Base-by-base conservation (phyloP, 1,139 yeast genomes). In the Taphrina confusa region DNA sequence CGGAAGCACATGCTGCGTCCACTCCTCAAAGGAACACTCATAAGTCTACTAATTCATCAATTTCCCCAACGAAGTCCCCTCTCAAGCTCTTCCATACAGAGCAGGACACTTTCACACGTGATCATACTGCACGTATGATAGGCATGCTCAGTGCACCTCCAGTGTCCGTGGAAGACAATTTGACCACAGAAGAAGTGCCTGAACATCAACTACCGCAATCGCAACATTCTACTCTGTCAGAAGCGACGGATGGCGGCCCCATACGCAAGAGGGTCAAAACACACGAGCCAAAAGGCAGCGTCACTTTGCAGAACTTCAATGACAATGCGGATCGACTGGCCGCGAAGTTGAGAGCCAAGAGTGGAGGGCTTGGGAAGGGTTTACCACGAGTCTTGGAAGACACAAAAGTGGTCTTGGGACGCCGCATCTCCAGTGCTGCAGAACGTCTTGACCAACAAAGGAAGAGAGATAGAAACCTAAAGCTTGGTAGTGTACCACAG, bases 71-170 rank as follows among this genome's bases (percentile, higher is more conserved):
- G 2, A 61, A 58, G 11, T 49, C 57, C 2, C 64, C 64, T 11
- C 56, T 62, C 27, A 62, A 62, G 45, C 57, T 62, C 4, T 62
- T 62, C 20, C 64, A 62, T 23, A 45, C 57, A 9, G 58, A 52
- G 28, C 58, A 55, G 16, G 64, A 62, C 25, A 62, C 64, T 6
- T 62, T 62, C 25, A 62, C 64, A 11, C 50, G 59, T 11, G 62
- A 59, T 33, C 57, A 59, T 22, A 34, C 49, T 16, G 40, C 58
- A 12, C 51, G 49, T 22, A 54, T 54, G 58, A 54, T 54, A 2
- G 31, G 49, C 34, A 54, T 54, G 34, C 58, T 54, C 31, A 61
- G 57, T 12, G 47, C 55, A 18, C 45, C 55, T 8, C 33, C 57
- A 8, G 49, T 34, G 8, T 50, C 56, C 11, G 47, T 33, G n/a